phyloP scores from a whole-genome alignment of 2,329 filamentous ascomycete genomes.

The Diaporthe australafricana region DNA sequence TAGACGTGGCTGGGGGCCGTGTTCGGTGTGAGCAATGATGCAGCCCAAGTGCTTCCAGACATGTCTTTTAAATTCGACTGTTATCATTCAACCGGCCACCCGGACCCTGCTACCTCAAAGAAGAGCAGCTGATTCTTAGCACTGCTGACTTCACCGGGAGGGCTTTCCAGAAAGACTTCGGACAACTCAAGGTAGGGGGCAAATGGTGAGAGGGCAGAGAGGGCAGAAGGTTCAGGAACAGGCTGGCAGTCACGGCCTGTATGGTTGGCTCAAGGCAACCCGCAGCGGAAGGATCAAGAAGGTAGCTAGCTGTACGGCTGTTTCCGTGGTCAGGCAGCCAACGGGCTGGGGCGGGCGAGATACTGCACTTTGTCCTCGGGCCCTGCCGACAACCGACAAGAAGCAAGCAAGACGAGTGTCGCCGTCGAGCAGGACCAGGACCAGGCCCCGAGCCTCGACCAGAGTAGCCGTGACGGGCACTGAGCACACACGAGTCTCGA shows the following conservation, averaged over 20 bases:
- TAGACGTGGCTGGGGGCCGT: neutral
- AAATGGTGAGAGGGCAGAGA: neutral
- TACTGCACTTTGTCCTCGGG: conserved; percentile 3
- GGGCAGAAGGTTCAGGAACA: neutral
- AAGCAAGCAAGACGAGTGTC: neutral
- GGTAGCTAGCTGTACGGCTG: conserved; percentile 4
- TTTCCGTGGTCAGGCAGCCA: conserved; percentile 12
- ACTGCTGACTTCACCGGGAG: neutral
- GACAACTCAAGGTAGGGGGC: neutral
- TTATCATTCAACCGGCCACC: neutral
- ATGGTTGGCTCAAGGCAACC: neutral
- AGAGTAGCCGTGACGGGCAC: neutral
- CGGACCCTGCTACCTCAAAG: neutral
- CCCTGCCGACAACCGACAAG: conserved; percentile 21
- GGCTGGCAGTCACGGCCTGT: neutral
- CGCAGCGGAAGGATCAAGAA: neutral
- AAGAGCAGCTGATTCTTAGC: neutral
- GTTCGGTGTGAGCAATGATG: conserved; percentile 4
- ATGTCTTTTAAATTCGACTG: neutral
- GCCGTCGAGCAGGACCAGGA: neutral
- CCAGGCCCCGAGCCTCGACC: neutral
- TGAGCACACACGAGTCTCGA: neutral
- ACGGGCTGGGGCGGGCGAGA: neutral
- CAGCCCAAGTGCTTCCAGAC: neutral
- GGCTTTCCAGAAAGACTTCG: neutral